Conservation (phyloP, 208 protist species). For the Leishmania braziliensis region DNA sequence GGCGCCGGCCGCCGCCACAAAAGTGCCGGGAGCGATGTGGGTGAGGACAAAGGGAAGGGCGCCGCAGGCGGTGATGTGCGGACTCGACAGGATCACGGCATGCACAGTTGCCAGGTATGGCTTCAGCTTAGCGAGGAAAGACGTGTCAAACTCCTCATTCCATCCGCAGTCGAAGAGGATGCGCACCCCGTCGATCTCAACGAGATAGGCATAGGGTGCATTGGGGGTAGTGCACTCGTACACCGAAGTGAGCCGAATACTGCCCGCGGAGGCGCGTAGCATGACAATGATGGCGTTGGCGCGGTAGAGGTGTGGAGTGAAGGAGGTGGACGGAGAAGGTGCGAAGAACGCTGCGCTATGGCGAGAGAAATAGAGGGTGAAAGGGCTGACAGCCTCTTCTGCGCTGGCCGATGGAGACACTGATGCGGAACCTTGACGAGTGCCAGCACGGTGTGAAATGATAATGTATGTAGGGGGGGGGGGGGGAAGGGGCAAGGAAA, state of each 20-base stretch:
- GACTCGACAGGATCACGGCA: conserved; percentile 78
- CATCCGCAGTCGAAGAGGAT: conserved; percentile 91
- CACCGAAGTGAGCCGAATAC: conserved; percentile 41
- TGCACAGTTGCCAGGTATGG: conserved; percentile 59
- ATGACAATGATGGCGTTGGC: conserved; percentile 10
- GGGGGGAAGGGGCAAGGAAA: background rate
- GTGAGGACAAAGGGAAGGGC: conserved; percentile 85
- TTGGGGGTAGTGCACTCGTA: conserved; percentile 43
- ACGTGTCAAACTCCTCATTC: conserved; percentile 62
- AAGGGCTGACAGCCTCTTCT: background rate
- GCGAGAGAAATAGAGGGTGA: background rate
- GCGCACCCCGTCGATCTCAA: conserved; percentile 83
- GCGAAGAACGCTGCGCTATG: background rate
- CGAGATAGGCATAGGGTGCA: conserved; percentile 64
- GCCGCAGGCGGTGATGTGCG: conserved; percentile 77
- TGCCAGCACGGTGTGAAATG: background rate
- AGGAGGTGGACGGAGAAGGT: background rate
- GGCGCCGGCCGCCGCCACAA: conserved; percentile 64
- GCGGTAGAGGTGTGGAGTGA: background rate
- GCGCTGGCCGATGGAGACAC: background rate
- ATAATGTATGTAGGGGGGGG: too few relatives aligned
- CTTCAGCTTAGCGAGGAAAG: conserved; percentile 54
- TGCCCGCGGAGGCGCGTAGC: conserved; percentile 50
- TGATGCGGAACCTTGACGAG: background rate
- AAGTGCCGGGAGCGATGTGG: conserved; percentile 60